These are phyloP conservation scores for Penicillium cosmopolitanum DNA, from an alignment of 495 filamentous ascomycete genomes.

Conservation along the genomic window DNA sequence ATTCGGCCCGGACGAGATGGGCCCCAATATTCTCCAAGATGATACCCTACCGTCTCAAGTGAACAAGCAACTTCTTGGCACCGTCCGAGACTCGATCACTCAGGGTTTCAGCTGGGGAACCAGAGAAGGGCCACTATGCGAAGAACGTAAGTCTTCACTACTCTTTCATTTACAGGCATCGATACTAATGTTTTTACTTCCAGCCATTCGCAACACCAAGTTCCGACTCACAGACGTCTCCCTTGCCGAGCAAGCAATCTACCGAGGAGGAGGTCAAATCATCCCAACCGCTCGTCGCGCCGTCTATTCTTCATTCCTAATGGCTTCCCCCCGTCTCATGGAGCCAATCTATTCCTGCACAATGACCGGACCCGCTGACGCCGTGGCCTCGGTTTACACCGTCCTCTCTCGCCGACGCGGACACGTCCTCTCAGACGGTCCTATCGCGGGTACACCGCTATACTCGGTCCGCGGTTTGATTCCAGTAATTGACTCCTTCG, in stretches of 20 bases:
- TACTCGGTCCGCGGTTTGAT: slow-evolving; percentile 89
- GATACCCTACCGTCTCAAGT: slow-evolving; percentile 90
- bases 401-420: slow-evolving; percentile 85
- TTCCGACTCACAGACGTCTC: slow-evolving; percentile 92
- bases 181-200: slow-evolving; percentile 20
- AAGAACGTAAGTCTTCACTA: slow-evolving; percentile 78
- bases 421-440: slow-evolving; percentile 90
- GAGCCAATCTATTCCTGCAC: slow-evolving; percentile 90
- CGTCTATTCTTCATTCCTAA: slow-evolving; percentile 92
- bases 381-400: slow-evolving; percentile 86
- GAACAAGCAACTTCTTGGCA: slow-evolving; percentile 86
- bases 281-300: slow-evolving; percentile 92
- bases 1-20: slow-evolving; percentile 94
- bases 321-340: slow-evolving; percentile 95
- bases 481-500: slow-evolving; percentile 95
- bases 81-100: slow-evolving; percentile 85
- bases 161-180: background rate
- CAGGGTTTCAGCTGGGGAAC: slow-evolving; percentile 97
- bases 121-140: slow-evolving; percentile 92
- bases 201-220: slow-evolving; percentile 93
- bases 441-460: slow-evolving; percentile 93
- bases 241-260: slow-evolving; percentile 87
- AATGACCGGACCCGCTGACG: slow-evolving; percentile 92
- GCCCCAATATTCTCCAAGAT: slow-evolving; percentile 95
- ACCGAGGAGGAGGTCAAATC: slow-evolving; percentile 93